Conservation (phyloP, 257 asterid genomes). For the Solanum paucissectum region DNA sequence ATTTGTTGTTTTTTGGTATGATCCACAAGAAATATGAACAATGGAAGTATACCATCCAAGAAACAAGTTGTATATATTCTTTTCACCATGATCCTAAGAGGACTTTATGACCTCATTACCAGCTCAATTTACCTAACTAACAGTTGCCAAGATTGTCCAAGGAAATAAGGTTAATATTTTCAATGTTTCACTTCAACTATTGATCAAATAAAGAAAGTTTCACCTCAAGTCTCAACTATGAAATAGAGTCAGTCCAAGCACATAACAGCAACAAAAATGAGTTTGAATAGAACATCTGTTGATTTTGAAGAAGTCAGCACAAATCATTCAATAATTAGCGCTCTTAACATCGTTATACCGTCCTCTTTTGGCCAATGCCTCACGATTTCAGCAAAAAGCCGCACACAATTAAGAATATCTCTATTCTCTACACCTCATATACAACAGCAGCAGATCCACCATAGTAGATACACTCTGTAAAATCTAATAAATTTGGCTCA, state of each 20-base stretch:
- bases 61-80: not conserved
- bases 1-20: not conserved
- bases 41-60: not conserved
- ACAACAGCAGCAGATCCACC: not conserved
- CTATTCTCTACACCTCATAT: not conserved
- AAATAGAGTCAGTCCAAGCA: not conserved
- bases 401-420: not conserved
- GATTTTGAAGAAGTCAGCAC: not conserved
- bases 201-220: not conserved
- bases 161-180: not conserved
- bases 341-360: not conserved
- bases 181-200: not conserved
- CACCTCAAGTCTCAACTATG: not conserved
- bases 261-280: not conserved
- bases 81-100: not conserved
- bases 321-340: not conserved
- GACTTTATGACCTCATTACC: not conserved
- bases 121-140: not conserved
- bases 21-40: not conserved
- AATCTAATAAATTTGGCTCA: not conserved
- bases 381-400: not conserved
- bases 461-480: not conserved
- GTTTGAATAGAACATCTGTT: not conserved
- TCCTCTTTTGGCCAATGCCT: not conserved
- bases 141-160: not conserved